Conservation (phyloP, 306 rosid genomes). For the Benincasa hispida region DNA sequence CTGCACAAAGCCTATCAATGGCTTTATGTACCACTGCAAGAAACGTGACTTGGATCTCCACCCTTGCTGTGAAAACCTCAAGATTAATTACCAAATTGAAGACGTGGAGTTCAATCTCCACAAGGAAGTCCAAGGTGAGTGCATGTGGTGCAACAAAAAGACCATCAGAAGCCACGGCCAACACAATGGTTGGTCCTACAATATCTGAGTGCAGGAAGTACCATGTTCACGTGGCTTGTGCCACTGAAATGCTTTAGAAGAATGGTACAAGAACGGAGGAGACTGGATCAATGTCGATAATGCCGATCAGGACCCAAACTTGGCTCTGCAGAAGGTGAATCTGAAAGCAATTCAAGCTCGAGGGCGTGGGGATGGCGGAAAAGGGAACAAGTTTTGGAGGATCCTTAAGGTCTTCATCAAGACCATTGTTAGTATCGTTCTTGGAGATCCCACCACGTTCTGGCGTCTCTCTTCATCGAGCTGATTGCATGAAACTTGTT, state of each 20-base stretch:
- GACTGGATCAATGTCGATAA: neutral
- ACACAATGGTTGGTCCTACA: constrained; percentile 11
- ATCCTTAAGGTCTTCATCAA: neutral
- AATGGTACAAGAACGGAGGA: neutral
- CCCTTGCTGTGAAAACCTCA: neutral
- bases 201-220: neutral
- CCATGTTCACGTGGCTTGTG: constrained; percentile 13
- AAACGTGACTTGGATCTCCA: neutral
- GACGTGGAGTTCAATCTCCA: neutral
- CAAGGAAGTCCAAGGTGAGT: neutral
- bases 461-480: neutral
- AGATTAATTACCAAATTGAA: neutral
- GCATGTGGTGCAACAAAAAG: constrained; percentile 10
- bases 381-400: neutral
- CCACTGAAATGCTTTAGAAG: neutral
- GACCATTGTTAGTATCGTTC: neutral
- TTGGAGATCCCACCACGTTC: constrained; percentile 6
- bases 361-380: neutral
- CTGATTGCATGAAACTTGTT: neutral
- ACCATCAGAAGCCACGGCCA: neutral
- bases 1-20: neutral
- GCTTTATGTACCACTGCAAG: neutral
- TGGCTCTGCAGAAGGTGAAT: constrained; percentile 5
- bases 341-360: neutral
- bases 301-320: neutral